Evolutionary conservation across 169 alveolate genomes (phyloP).

Genomic region (Cyclospora cayetanensis): DNA sequence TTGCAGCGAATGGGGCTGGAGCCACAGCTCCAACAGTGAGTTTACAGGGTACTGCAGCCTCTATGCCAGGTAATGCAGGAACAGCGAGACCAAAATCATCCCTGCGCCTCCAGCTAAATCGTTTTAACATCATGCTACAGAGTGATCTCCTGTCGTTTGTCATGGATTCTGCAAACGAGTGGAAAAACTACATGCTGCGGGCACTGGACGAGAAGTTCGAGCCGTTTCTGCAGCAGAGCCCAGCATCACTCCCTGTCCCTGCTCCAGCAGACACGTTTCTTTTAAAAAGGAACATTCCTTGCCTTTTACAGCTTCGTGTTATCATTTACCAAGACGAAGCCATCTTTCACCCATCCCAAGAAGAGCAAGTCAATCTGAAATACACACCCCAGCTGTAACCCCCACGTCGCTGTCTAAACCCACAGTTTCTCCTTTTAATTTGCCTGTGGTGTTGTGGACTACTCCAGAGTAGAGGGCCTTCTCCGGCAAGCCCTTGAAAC

Average conservation of each 20-base stretch:
- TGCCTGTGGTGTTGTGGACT: not conserved
- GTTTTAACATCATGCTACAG: slow-evolving; percentile 50
- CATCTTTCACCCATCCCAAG: slow-evolving; percentile 21
- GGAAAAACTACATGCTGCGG: slow-evolving; percentile 51
- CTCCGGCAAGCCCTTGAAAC: slow-evolving; percentile 59
- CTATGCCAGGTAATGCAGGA: not conserved
- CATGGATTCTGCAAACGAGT: slow-evolving; percentile 48
- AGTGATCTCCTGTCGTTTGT: slow-evolving; percentile 51
- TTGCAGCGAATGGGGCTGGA: too few relatives aligned
- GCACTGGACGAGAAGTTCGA: slow-evolving; percentile 26
- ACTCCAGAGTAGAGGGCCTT: slow-evolving; percentile 8
- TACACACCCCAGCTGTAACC: not conserved
- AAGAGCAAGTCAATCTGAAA: slow-evolving; percentile 9
- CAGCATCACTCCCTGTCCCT: slow-evolving; percentile 30
- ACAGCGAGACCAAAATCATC: not conserved
- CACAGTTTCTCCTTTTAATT: not conserved
- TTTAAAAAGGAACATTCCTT: slow-evolving; percentile 15
- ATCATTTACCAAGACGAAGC: slow-evolving; percentile 7
- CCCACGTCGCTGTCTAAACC: not conserved
- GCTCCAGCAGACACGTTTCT: not conserved
- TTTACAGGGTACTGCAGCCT: not conserved
- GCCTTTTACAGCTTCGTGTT: slow-evolving; percentile 24
- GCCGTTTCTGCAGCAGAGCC: not conserved
- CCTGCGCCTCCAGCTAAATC: slow-evolving; percentile 47
- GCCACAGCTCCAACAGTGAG: too few relatives aligned